phyloP scores from a whole-genome alignment of 352 stramenopile genomes.

The Phytophthora litchii region DNA sequence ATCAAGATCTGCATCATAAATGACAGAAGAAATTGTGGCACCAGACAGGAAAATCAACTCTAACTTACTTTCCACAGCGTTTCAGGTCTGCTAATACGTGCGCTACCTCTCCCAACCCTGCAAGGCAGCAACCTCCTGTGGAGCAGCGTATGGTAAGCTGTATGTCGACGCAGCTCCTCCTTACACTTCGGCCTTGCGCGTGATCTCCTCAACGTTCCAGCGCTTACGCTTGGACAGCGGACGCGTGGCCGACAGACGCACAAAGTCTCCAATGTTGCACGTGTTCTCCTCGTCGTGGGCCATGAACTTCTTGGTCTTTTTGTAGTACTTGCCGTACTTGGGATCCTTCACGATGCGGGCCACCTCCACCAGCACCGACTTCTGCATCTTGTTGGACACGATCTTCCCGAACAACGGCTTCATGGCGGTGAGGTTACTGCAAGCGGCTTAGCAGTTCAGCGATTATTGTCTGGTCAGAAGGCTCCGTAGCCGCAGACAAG shows the following conservation, averaged over 20 bases:
- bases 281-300: slow-evolving; percentile 95
- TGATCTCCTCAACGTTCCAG: slow-evolving; percentile 91
- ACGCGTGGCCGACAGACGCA: slow-evolving; percentile 75
- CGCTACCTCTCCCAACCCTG: slow-evolving; percentile 1
- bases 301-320: slow-evolving; percentile 98
- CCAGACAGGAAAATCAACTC: slow-evolving; percentile 39
- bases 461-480: slow-evolving; percentile 31
- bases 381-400: slow-evolving; percentile 97
- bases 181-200: slow-evolving; percentile 87
- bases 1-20: slow-evolving; percentile 8
- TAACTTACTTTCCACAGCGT: slow-evolving; percentile 58
- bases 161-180: slow-evolving; percentile 2
- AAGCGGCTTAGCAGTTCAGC: not conserved
- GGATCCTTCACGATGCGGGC: slow-evolving; percentile 94
- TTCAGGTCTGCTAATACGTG: slow-evolving; percentile 34
- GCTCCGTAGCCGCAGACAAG: slow-evolving; percentile 15
- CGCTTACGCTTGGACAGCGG: slow-evolving; percentile 89
- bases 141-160: not conserved
- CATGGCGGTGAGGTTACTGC: slow-evolving; percentile 43
- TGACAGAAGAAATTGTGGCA: slow-evolving; percentile 22
- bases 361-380: slow-evolving; percentile 95
- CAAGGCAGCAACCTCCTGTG: not conserved
- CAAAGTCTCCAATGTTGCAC: slow-evolving; percentile 91
- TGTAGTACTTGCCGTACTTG: slow-evolving; percentile 95
- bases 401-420: slow-evolving; percentile 95